phyloP scores from a whole-genome alignment of 352 stramenopile species.

The Pythium aquatile region DNA sequence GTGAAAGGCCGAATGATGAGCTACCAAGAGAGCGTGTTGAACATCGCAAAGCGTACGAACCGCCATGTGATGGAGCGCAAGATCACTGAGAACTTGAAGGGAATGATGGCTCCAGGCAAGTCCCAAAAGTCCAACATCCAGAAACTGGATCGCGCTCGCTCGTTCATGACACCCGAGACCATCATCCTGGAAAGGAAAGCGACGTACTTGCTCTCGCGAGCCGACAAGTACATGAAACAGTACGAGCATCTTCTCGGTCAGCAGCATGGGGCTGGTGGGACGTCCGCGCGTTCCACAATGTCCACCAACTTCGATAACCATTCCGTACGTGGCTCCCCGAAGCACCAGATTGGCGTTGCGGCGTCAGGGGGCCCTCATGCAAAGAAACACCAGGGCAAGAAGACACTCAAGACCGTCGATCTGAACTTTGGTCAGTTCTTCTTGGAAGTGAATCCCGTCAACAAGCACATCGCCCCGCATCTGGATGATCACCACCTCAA shows the following conservation, averaged over 20 bases:
- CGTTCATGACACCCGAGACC: slow-evolving; percentile 37
- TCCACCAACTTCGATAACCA: slow-evolving; percentile 14
- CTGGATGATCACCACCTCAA: slow-evolving; percentile 41
- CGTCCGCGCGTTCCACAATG: background rate
- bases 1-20: slow-evolving; percentile 36
- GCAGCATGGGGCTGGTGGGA: background rate
- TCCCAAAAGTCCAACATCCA: background rate
- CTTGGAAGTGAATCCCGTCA: slow-evolving; percentile 51
- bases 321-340: background rate
- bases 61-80: slow-evolving; percentile 27
- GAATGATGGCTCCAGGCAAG: slow-evolving; percentile 27
- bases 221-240: slow-evolving; percentile 38
- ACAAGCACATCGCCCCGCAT: slow-evolving; percentile 41
- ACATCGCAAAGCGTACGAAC: slow-evolving; percentile 45
- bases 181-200: slow-evolving; percentile 65
- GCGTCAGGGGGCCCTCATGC: background rate
- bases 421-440: slow-evolving; percentile 46
- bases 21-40: slow-evolving; percentile 44
- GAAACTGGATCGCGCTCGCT: slow-evolving; percentile 1
- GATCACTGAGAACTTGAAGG: slow-evolving; percentile 31
- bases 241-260: background rate
- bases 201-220: slow-evolving; percentile 51
- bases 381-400: slow-evolving; percentile 16
- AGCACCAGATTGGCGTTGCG: slow-evolving; percentile 3
- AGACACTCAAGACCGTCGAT: slow-evolving; percentile 26